Evolutionary conservation across 495 filamentous ascomycete genomes (phyloP).

Genomic region (Xylaria nigripes): DNA sequence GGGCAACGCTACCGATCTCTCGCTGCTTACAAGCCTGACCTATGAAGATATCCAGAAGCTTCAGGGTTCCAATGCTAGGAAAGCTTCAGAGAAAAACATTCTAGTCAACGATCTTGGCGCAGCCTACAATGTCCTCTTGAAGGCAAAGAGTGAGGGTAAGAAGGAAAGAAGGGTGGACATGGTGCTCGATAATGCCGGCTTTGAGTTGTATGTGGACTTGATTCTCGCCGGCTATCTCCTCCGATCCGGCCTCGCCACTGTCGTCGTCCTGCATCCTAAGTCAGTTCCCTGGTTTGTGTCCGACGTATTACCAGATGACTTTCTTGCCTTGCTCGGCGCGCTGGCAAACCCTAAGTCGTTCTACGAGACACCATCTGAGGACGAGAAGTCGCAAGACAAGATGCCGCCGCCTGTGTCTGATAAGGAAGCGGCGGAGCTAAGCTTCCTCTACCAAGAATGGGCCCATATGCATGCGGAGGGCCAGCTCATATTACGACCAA

Average conservation of each 20-base stretch:
- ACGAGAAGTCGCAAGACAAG: conserved; percentile 48
- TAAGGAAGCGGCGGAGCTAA: conserved; percentile 56
- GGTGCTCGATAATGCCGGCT: conserved; percentile 91
- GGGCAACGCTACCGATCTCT: conserved; percentile 96
- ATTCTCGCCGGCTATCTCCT: conserved; percentile 85
- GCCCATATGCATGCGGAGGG: conserved; percentile 70
- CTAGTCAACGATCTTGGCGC: conserved; percentile 70
- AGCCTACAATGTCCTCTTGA: conserved; percentile 62
- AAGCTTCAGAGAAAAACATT: conserved; percentile 79
- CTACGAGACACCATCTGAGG: conserved; percentile 63
- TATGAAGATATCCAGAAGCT: conserved; percentile 96
- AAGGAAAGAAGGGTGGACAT: conserved; percentile 70
- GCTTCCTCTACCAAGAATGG: conserved; percentile 77
- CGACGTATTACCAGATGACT: conserved; percentile 81
- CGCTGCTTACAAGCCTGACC: conserved; percentile 77
- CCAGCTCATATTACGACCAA: conserved; percentile 67
- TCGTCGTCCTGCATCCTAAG: conserved; percentile 87
- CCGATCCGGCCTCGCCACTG: conserved; percentile 70
- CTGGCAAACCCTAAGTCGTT: conserved; percentile 67
- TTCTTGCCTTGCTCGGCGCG: conserved; percentile 65
- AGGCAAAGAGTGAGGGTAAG: conserved; percentile 53
- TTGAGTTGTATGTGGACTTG: conserved; percentile 91
- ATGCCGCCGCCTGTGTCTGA: conserved; percentile 53
- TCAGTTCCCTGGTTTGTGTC: conserved; percentile 96
- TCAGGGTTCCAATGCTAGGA: conserved; percentile 79